Percentiles rank a stretch among this genome's conserved stretches.
phyloP scores from a whole-genome alignment of 371 early-diverging fungal species.

The Mortierella sp. region DNA sequence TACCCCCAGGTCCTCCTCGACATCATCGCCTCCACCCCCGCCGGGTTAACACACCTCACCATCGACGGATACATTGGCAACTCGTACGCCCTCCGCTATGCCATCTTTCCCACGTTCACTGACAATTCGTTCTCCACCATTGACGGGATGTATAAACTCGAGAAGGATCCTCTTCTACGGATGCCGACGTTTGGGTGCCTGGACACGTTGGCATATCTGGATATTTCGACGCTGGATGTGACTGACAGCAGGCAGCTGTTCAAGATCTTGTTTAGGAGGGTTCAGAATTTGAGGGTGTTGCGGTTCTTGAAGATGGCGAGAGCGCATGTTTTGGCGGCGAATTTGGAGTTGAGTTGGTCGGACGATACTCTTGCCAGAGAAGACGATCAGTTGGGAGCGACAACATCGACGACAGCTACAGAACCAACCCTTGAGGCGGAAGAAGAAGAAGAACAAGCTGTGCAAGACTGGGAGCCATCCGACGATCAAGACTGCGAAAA shows the following conservation, averaged over 20 bases:
- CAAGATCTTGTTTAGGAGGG: not conserved
- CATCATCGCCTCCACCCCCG: not conserved
- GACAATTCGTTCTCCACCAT: too few relatives aligned
- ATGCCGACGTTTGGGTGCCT: not conserved
- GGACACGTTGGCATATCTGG: not conserved
- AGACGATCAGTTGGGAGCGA: not conserved
- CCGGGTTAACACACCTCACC: not conserved
- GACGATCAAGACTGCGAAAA: slow-evolving; percentile 9
- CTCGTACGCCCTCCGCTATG: not conserved
- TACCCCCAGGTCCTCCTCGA: not conserved
- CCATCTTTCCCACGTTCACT: too few relatives aligned
- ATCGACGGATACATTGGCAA: not conserved
- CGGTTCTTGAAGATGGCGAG: not conserved
- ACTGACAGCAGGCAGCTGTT: not conserved
- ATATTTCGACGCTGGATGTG: not conserved
- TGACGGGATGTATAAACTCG: not conserved
- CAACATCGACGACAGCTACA: not conserved
- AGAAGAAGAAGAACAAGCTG: not conserved
- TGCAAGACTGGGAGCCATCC: not conserved
- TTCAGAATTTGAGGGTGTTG: not conserved
- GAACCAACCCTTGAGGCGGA: not conserved
- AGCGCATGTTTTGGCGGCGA: not conserved
- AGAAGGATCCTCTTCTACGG: not conserved
- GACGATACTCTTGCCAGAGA: not conserved
- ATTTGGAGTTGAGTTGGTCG: not conserved